These are phyloP conservation scores for Niebla homalea DNA, from an alignment of 495 filamentous ascomycete species.

Conservation along the genomic window DNA sequence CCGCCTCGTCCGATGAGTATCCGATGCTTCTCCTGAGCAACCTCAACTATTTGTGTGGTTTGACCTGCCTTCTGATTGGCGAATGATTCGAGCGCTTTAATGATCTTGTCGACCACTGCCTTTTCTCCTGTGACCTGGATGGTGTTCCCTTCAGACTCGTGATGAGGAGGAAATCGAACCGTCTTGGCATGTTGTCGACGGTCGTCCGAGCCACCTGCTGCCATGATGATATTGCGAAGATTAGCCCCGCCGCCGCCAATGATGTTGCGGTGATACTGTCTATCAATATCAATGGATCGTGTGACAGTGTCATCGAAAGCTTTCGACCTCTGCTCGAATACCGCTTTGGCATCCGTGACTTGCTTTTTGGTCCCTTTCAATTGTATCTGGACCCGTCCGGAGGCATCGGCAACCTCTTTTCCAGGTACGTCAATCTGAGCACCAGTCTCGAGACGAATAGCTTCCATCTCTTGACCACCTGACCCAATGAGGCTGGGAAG, in stretches of 20 bases:
- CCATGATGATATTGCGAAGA: slow-evolving; percentile 72
- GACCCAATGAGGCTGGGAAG: slow-evolving; percentile 82
- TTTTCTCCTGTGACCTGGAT: slow-evolving; percentile 78
- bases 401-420: slow-evolving; percentile 44
- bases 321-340: slow-evolving; percentile 68
- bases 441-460: slow-evolving; percentile 66
- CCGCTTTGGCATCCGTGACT: slow-evolving; percentile 78
- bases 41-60: slow-evolving; percentile 58
- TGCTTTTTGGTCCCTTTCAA: slow-evolving; percentile 83
- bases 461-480: slow-evolving; percentile 79
- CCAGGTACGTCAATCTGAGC: slow-evolving; percentile 84
- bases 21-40: slow-evolving; percentile 77
- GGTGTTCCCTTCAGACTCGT: slow-evolving; percentile 57
- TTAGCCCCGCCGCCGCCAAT: slow-evolving; percentile 79
- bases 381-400: slow-evolving; percentile 63
- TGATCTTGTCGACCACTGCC: slow-evolving; percentile 76
- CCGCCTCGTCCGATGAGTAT: slow-evolving; percentile 86
- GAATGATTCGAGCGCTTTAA: slow-evolving; percentile 63
- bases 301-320: slow-evolving; percentile 78
- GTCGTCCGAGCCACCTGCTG: slow-evolving; percentile 81
- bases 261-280: slow-evolving; percentile 77
- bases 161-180: slow-evolving; percentile 76
- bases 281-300: slow-evolving; percentile 73
- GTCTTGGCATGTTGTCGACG: slow-evolving; percentile 64
- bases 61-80: slow-evolving; percentile 70